Percentiles rank a stretch among this genome's conserved stretches.
Conservation (phyloP, 2,329 filamentous ascomycete species). For the Chalaropsis thielavioides region DNA sequence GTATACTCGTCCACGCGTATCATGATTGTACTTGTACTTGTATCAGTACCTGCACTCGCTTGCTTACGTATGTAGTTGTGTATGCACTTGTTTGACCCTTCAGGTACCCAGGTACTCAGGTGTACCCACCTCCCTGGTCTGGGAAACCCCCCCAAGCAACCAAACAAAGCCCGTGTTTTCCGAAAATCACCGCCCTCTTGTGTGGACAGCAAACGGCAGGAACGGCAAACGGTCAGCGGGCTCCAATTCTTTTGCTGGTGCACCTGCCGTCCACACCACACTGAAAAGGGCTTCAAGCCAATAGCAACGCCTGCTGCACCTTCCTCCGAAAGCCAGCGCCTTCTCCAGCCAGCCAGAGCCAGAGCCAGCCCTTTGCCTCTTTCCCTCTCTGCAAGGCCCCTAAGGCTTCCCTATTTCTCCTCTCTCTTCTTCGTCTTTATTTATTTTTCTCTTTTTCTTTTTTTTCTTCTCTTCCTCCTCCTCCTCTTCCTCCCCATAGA, state of each 20-base stretch:
- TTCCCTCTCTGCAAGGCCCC: neutral
- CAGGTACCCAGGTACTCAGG: no score
- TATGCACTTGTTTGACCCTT: no score
- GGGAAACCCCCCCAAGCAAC: neutral
- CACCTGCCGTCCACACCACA: neutral
- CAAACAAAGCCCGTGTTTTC: no score
- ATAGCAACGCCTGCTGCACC: neutral
- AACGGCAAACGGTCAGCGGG: constrained; percentile 7
- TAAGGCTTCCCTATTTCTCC: neutral
- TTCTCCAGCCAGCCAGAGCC: neutral
- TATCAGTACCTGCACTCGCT: no score
- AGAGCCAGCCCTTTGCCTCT: neutral
- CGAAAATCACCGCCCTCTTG: neutral
- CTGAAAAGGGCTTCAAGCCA: neutral
- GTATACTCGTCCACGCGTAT: no score
- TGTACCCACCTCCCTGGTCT: neutral
- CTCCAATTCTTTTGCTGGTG: neutral
- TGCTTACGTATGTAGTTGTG: no score
- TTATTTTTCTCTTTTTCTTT: neutral
- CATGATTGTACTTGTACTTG: no score
- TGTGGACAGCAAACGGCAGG: neutral
- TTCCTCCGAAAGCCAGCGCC: neutral
- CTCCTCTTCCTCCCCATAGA: neutral
- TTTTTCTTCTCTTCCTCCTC: neutral
- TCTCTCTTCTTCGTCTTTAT: neutral